Evolutionary conservation across 108 stramenopile genomes (phyloP), one percentile per base, ranked within the genome.

Genomic region (Craspedostauros australis): DNA sequence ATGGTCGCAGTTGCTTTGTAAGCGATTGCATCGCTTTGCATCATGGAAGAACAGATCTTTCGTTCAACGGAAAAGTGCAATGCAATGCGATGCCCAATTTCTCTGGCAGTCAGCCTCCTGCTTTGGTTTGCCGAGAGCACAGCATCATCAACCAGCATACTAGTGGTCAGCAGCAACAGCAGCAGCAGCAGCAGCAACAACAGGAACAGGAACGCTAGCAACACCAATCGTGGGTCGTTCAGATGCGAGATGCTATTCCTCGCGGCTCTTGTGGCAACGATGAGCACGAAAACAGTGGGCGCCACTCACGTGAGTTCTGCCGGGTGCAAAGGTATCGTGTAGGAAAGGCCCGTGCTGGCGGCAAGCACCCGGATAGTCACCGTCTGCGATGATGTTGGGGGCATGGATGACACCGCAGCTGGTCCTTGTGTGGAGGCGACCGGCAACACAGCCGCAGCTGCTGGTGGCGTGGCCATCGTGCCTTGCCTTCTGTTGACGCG

Each of bases 301-400:
- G n/a, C 9, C 2, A 74, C 79, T 70, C 53, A 80, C 79, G 75
- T 76, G 38, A 80, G 52, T 62, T 80, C 74, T 18, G 66, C 32
- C 3, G 59, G 72, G 46, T 63, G 79, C 8, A 80, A 57, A 9
- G 71, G 55, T 28, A 80, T 76, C 54, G 57, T 70, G 63, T 76
- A 80, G 11, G 64, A 62, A 38, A 68, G 64, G 20, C 79, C 79
- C 19, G 73, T 80, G 45, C 68, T 68, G 23, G 79, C 79, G 16
- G 66, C 79, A 46, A 80, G 75, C 40, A 80, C 75, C 42, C 79
- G 61, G 12, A 80, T 65, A 23, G 70, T 59, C 26, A 70, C 48
- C 33, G 60, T 34, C 18, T 50, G 51, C 22, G 65, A 57, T 29
- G 34, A 48, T 30, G 54, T 34, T 38, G n/a, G 44, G 56, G 56